Base-by-base conservation (phyloP, 495 filamentous ascomycete genomes). In the Penicillium maclennaniae region DNA sequence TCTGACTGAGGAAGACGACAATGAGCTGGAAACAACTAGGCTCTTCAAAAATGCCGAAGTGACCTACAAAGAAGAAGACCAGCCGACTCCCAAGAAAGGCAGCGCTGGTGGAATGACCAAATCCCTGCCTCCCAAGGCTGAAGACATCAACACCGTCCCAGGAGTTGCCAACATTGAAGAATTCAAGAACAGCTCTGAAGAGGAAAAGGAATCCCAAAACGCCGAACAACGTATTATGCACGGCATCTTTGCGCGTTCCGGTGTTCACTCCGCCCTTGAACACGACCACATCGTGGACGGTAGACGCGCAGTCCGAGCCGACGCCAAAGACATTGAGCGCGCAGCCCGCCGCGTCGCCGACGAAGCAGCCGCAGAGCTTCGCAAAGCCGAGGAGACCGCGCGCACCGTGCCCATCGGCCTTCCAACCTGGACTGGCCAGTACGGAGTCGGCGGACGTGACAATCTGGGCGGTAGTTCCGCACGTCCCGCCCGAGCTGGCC, bases 351-450 rank as follows among this genome's bases (percentile, higher is more conserved):
- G 80, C 12, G 81, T 92, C 12, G 92, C 91, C n/a, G 81, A 84
- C 2, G 75, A 87, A 65, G 92, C 91, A 0, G 87, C 87, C 0
- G 76, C 77, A 36, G 82, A 85, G 54, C 83, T 98, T 4, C 83
- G 83, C 26, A 82, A 81, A 42, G 87, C 90, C 21, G 83, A 82
- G 34, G 83, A 91, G 68, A 76, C 80, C 9, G 90, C 91, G 2
- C 78, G 82, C 19, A 78, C 73, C 4, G 75, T 90, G 1, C 87
- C 87, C 0, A 83, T 92, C 43, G 93, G 92, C 36, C 87, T 87
- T 0, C 87, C 92, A 14, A 97, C 93, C 2, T 98, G 93, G 93
- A 98, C 93, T 0, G 93, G 93, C 9, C 77, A 83, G 50, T 80
- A 86, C 40, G 93, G 93, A 7, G 74, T 83, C 28, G 86, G 83